Base-by-base conservation (phyloP, 495 filamentous ascomycete genomes). In the Penicillium mononematosum region DNA sequence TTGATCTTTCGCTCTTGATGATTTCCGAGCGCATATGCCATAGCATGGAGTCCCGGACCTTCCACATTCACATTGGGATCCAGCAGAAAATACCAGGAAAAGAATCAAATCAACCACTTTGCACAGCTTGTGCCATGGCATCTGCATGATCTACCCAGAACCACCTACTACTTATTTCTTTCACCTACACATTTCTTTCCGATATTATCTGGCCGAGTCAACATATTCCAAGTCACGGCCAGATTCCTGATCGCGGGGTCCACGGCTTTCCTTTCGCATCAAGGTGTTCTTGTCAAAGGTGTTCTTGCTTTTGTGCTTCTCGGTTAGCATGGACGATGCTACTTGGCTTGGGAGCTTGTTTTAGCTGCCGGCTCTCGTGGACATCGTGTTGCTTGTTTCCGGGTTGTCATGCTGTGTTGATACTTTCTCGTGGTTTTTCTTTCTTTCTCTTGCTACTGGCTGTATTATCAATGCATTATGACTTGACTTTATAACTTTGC, bases 1-100 rank as follows among this genome's bases (percentile, higher is more conserved):
- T 22, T 34, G 44, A 34, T 34, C 43, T 22, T 56, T 39, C 29
- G 45, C 55, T 64, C 55, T 55, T 55, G 29, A 48, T 32, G 29
- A 32, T 42, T 42, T 50, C 61, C 56, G 58, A 67, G 61, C 64
- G 61, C 64, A 64, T 62, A 65, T 58, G 62, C 60, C 56, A 60
- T 60, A 59, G 51, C 59, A 63, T 48, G 58, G 46, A 56, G 45
- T 36, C 54, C 24, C 49, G 38, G 38, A 48, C 10, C 9, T 3
- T 48, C 29, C n/a, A 48, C 29, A 34, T 48, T 19, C 1, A 17
- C 45, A 19, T 48, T 17, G 4, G 27, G 45, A 14, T 34, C 29
- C 25, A 20, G 44, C 44, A 46, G 45, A 48, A 48, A 48, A 48
- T 48, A 48, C 25, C 24, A 47, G 25, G 14, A 47, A 47, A 47